Evolutionary conservation across 345 rosid genomes (phyloP).

Genomic region (Erysimum cheiranthoides): DNA sequence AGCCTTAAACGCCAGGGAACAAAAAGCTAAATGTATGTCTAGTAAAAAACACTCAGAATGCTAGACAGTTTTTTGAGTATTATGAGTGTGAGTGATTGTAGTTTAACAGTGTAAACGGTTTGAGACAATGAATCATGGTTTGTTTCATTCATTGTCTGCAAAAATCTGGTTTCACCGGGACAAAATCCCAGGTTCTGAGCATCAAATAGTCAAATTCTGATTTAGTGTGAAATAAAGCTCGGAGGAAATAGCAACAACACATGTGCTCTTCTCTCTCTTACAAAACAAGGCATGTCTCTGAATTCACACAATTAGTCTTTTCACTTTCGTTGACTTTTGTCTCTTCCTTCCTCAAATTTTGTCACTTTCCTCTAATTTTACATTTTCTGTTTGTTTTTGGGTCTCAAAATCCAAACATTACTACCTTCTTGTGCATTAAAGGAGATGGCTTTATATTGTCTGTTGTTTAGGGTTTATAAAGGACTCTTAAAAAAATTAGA

Average conservation of each 20-base stretch:
- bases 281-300: slow-evolving; percentile 41
- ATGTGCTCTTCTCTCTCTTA: slow-evolving; percentile 32
- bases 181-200: slow-evolving; percentile 43
- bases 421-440: slow-evolving; percentile 40
- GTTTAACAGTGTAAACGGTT: slow-evolving; percentile 30
- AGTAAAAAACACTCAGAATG: slow-evolving; percentile 14
- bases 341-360: slow-evolving; percentile 24
- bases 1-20: slow-evolving; percentile 26
- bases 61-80: neutral
- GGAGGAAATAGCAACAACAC: slow-evolving; percentile 37
- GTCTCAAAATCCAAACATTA: slow-evolving; percentile 36
- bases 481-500: neutral
- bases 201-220: slow-evolving; percentile 41
- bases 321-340: slow-evolving; percentile 46
- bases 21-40: slow-evolving; percentile 33
- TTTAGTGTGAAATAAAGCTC: slow-evolving; percentile 24
- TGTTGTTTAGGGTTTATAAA: slow-evolving; percentile 44
- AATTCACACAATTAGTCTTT: slow-evolving; percentile 37
- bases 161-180: slow-evolving; percentile 28
- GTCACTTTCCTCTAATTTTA: slow-evolving; percentile 26
- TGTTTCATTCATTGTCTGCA: slow-evolving; percentile 45
- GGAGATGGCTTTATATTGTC: slow-evolving; percentile 39
- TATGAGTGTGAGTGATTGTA: slow-evolving; percentile 7
- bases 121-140: slow-evolving; percentile 43
- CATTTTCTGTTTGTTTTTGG: slow-evolving; percentile 14